phyloP scores from a whole-genome alignment of 2,329 filamentous ascomycete genomes.

The Colletotrichum spinosum region DNA sequence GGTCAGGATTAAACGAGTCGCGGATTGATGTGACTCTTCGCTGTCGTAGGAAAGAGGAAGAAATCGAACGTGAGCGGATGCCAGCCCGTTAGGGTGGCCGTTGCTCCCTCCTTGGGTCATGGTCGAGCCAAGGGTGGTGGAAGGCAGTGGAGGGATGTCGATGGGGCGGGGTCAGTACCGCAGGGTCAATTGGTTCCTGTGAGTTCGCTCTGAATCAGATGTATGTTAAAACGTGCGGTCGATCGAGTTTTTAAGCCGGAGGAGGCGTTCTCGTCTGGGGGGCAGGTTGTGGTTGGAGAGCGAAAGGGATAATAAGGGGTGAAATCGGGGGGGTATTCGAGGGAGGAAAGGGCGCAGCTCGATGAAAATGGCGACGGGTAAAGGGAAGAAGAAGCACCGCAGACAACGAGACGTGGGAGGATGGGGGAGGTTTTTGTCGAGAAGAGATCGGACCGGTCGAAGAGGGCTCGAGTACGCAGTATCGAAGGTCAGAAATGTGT shows the following conservation, averaged over 20 bases:
- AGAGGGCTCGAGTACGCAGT: neutral
- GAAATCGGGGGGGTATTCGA: constrained; percentile 9
- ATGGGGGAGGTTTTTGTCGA: neutral
- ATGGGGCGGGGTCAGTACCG: constrained; percentile 29
- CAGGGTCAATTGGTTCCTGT: constrained; percentile 22
- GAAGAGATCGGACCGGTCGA: neutral
- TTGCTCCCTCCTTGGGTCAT: constrained; percentile 40
- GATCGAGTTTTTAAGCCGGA: neutral
- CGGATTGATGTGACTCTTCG: constrained; percentile 81
- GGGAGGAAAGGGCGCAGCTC: neutral
- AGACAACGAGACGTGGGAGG: neutral
- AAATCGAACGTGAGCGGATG: constrained; percentile 62
- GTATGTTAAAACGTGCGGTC: neutral
- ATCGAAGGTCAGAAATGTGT: neutral
- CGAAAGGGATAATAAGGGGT: constrained; percentile 15
- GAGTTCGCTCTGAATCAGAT: constrained; percentile 5
- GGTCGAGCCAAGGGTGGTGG: constrained; percentile 15
- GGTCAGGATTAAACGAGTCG: constrained; percentile 80
- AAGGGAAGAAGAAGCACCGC: neutral
- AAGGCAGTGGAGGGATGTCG: neutral
- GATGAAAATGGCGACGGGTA: neutral
- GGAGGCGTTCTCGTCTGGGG: constrained; percentile 1
- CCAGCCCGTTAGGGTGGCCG: constrained; percentile 50
- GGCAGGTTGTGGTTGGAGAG: neutral
- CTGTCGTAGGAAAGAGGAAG: constrained; percentile 85